Percentiles rank a stretch among this genome's conserved stretches.
These are phyloP conservation scores for Datura wrightii DNA, from an alignment of 257 asterid genomes.

Conservation along the genomic window DNA sequence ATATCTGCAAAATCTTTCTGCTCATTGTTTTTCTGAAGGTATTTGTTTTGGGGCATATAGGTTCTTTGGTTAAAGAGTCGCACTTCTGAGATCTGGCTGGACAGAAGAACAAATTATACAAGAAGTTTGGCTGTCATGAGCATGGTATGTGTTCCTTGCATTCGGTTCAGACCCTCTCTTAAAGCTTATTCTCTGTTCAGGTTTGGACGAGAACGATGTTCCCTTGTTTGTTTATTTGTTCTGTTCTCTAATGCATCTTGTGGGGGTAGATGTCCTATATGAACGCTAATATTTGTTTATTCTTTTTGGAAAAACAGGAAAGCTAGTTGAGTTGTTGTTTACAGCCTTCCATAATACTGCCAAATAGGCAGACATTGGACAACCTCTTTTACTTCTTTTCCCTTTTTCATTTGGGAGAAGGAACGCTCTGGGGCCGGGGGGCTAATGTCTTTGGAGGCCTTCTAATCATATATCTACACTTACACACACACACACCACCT, in stretches of 20 bases:
- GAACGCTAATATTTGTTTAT: neutral
- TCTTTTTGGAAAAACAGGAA: neutral
- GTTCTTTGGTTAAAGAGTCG: slow-evolving; percentile 99
- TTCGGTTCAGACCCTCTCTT: slow-evolving; percentile 31
- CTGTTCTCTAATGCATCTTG: slow-evolving; percentile 19
- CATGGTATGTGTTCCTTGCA: slow-evolving; percentile 62
- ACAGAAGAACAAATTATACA: slow-evolving; percentile 96
- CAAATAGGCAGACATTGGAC: neutral
- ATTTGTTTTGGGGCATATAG: slow-evolving; percentile 45
- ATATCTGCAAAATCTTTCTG: slow-evolving; percentile 31
- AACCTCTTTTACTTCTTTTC: neutral
- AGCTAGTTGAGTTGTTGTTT: neutral
- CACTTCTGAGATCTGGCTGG: slow-evolving; percentile 98
- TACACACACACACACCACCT: neutral
- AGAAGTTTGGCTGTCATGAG: slow-evolving; percentile 99
- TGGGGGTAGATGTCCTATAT: slow-evolving; percentile 10
- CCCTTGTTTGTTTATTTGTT: slow-evolving; percentile 11
- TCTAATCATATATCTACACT: neutral
- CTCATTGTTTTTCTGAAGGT: slow-evolving; percentile 31
- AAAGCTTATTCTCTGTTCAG: slow-evolving; percentile 29
- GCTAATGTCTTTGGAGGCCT: neutral
- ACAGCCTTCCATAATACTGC: neutral
- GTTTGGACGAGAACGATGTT: slow-evolving; percentile 14
- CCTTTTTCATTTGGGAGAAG: slow-evolving; percentile 4
- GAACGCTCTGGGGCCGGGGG: neutral